Base-by-base conservation (phyloP, 805 yeast genomes). In the Lipomyces yamanashiensis region DNA sequence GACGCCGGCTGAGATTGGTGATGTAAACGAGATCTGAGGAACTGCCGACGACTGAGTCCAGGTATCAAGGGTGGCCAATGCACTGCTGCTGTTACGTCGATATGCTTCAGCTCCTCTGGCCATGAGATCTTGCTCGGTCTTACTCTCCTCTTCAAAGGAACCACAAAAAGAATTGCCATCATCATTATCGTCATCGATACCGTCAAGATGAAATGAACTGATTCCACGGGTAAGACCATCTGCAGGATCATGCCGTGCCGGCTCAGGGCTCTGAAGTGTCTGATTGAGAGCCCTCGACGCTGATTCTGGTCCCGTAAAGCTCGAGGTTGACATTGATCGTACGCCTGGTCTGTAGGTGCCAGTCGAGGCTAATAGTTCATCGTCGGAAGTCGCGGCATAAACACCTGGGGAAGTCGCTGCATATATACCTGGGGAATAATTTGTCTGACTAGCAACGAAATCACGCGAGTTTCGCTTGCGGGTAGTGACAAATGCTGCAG, bases 311-410 rank as follows among this genome's bases (percentile, higher is more conserved):
- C 37, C 23, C 33, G 48, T 28, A 7, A 28, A 40, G 28, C 39
- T 41, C 7, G 40, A n/a, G 28, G 50, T 19, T 19, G 54, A 40
- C 28, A 34, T 43, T 19, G 53, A n/a, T 21, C 21, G 41, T 19
- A 17, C 36, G 48, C 36, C 44, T 39, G 17, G 33, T 8, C 34
- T 37, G 45, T 19, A 17, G 45, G 15, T 39, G 36, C 36, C n/a
- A 23, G 33, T 34, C 28, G 59, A 47, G 47, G 41, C 44, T 7
- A 60, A 40, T 15, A 62, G 49, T 33, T 62, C 65, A 34, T 62
- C 65, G 43, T 62, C 65, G 6, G 62, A 58, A 33, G 52, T 10
- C 10, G n/a, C n/a, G n/a, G n/a, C n/a, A n/a, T n/a, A n/a, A n/a
- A n/a, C n/a, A n/a, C n/a, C n/a, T n/a, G n/a, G n/a, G n/a, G n/a